phyloP scores from a whole-genome alignment of 805 yeast species.

The Komagataella ulmi region DNA sequence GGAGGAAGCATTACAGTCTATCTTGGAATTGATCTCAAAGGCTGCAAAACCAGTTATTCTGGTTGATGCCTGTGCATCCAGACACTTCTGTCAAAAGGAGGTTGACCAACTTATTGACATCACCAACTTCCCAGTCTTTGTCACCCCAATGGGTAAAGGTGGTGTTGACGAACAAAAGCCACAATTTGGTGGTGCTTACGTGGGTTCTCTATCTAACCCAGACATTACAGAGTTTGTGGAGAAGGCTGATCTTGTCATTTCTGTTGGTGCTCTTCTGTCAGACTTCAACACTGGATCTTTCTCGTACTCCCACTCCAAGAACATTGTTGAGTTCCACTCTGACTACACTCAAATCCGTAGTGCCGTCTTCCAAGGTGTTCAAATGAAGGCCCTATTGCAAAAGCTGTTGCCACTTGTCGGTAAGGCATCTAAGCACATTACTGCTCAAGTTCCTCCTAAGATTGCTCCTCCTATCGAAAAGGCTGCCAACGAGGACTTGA shows the following conservation, averaged over 20 bases:
- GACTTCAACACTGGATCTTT: conserved; percentile 88
- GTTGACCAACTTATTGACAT: conserved; percentile 45
- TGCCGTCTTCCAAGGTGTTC: conserved; percentile 61
- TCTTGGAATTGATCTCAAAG: conserved; percentile 35
- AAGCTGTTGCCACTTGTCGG: conserved; percentile 18
- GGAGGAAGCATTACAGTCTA: conserved; percentile 42
- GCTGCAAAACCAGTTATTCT: conserved; percentile 64
- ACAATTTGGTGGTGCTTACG: conserved; percentile 76
- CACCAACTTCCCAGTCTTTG: conserved; percentile 72
- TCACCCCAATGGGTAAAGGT: conserved; percentile 88
- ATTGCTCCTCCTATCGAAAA: conserved; percentile 12
- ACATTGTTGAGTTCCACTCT: conserved; percentile 69
- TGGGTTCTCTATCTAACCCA: conserved; percentile 68
- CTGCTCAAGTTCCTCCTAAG: conserved; percentile 34
- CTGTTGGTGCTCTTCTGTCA: conserved; percentile 73
- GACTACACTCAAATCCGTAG: conserved; percentile 58
- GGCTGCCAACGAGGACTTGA: conserved; percentile 26
- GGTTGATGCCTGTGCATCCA: conserved; percentile 78
- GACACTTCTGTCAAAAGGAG: conserved; percentile 60
- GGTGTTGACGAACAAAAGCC: conserved; percentile 59
- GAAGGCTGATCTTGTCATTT: conserved; percentile 58
- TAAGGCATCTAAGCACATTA: conserved; percentile 25
- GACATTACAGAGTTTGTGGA: conserved; percentile 64
- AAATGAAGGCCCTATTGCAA: conserved; percentile 46
- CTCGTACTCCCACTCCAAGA: conserved; percentile 64